Conservation (phyloP, 352 stramenopile genomes). For the Phytophthora brassicae region DNA sequence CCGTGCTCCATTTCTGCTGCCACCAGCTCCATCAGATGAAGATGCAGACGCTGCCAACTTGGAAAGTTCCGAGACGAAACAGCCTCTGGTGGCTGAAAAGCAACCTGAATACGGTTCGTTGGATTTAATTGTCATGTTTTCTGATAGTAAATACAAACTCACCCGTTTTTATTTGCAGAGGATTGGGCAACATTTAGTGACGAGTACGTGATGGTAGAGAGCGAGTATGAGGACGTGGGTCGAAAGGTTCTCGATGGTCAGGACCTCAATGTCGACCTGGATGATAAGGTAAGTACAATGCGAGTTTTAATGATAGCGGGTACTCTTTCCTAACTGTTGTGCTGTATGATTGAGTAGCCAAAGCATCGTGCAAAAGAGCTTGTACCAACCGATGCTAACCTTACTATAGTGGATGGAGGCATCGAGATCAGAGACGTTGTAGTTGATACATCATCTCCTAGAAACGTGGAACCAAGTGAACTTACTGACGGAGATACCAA, state of each 20-base stretch:
- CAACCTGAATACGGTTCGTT: conserved; percentile 60
- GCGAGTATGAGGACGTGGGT: conserved; percentile 78
- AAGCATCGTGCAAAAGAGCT: conserved; percentile 27
- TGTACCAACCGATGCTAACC: conserved; percentile 2
- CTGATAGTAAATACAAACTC: too few species aligned
- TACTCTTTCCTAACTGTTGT: background rate
- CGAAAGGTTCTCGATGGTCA: conserved; percentile 67
- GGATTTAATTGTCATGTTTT: background rate
- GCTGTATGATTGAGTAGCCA: conserved; percentile 12
- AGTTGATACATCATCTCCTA: conserved; percentile 38
- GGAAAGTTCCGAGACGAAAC: conserved; percentile 54
- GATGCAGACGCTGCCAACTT: conserved; percentile 29
- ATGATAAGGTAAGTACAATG: conserved; percentile 33
- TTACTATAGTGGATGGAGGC: conserved; percentile 26
- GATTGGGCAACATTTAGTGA: conserved; percentile 77
- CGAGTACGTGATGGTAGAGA: conserved; percentile 84
- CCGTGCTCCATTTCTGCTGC: conserved; percentile 62
- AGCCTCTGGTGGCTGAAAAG: conserved; percentile 70
- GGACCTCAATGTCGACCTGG: conserved; percentile 45
- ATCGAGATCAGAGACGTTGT: conserved; percentile 38
- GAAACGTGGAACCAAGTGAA: conserved; percentile 3
- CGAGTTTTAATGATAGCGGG: too few species aligned
- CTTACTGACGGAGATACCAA: conserved; percentile 18
- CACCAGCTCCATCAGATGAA: conserved; percentile 43
- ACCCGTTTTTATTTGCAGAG: conserved; percentile 26